Conservation (phyloP, 345 rosid genomes). For the Ailanthus altissimus region DNA sequence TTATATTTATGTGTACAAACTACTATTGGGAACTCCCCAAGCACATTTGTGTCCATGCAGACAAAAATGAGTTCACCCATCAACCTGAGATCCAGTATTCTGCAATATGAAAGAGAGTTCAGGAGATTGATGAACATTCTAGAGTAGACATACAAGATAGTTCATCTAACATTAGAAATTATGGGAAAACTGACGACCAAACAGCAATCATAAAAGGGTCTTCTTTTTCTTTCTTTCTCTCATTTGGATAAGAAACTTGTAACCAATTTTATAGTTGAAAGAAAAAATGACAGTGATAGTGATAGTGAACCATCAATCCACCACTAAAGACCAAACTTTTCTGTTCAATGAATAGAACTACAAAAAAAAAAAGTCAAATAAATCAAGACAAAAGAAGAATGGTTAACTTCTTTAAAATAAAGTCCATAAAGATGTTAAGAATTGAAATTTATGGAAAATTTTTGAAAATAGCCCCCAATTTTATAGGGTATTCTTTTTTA, state of each 20-base stretch:
- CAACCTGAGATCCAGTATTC: neutral
- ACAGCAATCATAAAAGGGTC: neutral
- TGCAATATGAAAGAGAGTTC: neutral
- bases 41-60: neutral
- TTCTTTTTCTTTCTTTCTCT: neutral
- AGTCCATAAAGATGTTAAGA: neutral
- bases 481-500: neutral
- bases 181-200: neutral
- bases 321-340: neutral
- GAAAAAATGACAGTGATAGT: too few relatives aligned
- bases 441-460: neutral
- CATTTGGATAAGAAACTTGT: too few relatives aligned
- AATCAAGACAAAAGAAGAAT: neutral
- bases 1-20: neutral
- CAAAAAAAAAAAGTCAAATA: too few relatives aligned
- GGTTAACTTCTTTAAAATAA: neutral
- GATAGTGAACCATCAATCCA: neutral
- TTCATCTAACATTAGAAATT: neutral
- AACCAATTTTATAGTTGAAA: neutral
- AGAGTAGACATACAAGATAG: neutral
- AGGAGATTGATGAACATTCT: neutral
- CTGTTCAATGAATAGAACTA: neutral
- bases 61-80: neutral
- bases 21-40: neutral
- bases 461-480: too few relatives aligned